phyloP scores from a whole-genome alignment of 176 grass and related monocot genomes.

The Carex myosuroides region DNA sequence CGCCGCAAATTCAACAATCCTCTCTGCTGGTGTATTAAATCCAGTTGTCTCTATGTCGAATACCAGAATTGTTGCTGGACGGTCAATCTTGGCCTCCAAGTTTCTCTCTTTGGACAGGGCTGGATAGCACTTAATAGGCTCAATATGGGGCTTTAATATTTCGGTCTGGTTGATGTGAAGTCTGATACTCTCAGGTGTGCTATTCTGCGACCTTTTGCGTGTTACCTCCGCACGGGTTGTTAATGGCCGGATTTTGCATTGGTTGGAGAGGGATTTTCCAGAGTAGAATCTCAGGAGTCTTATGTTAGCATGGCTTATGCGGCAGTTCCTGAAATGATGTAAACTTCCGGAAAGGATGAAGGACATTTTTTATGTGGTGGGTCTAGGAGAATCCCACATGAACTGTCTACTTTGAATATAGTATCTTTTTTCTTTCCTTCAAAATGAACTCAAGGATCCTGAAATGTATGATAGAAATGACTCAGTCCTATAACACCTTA shows the following conservation, averaged over 20 bases:
- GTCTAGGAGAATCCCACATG: background rate
- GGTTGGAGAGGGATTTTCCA: conserved; percentile 25
- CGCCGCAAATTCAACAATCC: conserved; percentile 67
- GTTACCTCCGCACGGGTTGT: conserved; percentile 30
- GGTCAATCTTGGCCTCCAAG: conserved; percentile 29
- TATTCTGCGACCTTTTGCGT: background rate
- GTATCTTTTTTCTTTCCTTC: background rate
- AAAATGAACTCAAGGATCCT: background rate
- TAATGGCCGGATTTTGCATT: conserved; percentile 22
- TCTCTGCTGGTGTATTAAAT: conserved; percentile 21
- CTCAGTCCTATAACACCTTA: background rate
- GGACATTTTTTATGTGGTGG: conserved; percentile 36
- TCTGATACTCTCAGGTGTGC: conserved; percentile 7
- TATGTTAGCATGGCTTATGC: conserved; percentile 21
- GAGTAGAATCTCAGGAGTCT: conserved; percentile 22
- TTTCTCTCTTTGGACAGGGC: background rate
- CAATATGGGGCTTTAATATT: conserved; percentile 22
- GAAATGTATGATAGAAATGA: background rate
- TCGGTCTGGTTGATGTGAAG: conserved; percentile 3
- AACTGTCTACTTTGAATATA: conserved; percentile 19
- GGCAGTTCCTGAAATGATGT: conserved; percentile 39
- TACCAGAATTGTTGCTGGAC: conserved; percentile 49
- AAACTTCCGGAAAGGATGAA: conserved; percentile 34
- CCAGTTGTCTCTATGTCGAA: conserved; percentile 82
- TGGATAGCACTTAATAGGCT: conserved; percentile 31